These are phyloP conservation scores for Colletotrichum sublineola DNA, from an alignment of 2,329 filamentous ascomycete species.

Conservation along the genomic window DNA sequence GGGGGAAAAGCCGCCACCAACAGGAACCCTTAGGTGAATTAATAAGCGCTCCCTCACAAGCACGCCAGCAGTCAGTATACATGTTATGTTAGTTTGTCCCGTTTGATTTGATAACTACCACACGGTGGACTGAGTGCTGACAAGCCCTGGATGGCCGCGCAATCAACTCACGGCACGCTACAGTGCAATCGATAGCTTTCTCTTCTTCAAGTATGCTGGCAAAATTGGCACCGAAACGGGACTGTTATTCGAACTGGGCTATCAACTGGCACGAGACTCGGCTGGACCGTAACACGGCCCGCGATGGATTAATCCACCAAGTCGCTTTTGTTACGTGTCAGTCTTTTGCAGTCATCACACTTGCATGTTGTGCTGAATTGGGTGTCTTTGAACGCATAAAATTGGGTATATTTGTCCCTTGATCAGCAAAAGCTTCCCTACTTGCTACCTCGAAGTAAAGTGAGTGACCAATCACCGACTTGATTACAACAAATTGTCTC, in stretches of 20 bases:
- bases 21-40: slow-evolving; percentile 9
- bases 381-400: not conserved
- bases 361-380: not conserved
- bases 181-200: not conserved
- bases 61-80: too few relatives aligned
- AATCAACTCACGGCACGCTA: slow-evolving; percentile 6
- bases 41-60: too few relatives aligned
- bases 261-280: not conserved
- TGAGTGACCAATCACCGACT: slow-evolving; percentile 7
- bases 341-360: not conserved
- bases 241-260: not conserved
- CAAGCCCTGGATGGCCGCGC: slow-evolving; percentile 11
- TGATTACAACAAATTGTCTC: slow-evolving; percentile 10
- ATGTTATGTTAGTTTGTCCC: too few relatives aligned
- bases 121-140: too few relatives aligned
- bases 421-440: not conserved
- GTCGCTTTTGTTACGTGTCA: too few relatives aligned
- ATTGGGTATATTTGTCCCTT: slow-evolving; percentile 13
- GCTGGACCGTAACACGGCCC: too few relatives aligned
- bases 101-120: too few relatives aligned
- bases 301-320: too few relatives aligned
- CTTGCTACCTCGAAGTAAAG: not conserved
- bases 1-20: not conserved
- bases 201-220: not conserved
- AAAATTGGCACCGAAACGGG: slow-evolving; percentile 6